Percentiles rank a stretch among this genome's conserved stretches.
phyloP scores from a whole-genome alignment of 2,329 filamentous ascomycete genomes.

The Xylariaceae sp. region DNA sequence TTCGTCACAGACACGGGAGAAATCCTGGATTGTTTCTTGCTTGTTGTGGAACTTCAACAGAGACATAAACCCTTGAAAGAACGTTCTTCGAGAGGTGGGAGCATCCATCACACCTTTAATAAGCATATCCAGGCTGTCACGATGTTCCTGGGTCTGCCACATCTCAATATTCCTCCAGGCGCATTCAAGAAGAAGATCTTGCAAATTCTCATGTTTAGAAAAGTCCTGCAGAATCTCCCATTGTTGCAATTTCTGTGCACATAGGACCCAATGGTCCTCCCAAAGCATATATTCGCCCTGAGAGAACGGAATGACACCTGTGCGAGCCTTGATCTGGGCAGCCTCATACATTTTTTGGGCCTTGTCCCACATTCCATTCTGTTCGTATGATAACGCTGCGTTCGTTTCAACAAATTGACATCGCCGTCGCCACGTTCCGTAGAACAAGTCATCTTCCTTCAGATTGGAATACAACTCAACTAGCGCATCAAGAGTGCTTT shows the following conservation, averaged over 20 bases:
- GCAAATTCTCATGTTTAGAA: constrained; percentile 97
- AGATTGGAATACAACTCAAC: constrained; percentile 86
- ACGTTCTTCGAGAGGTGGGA: constrained; percentile 85
- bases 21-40: constrained; percentile 73
- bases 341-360: constrained; percentile 95
- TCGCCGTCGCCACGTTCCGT: constrained; percentile 90
- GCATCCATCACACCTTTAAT: constrained; percentile 98
- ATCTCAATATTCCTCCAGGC: constrained; percentile 94
- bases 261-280: constrained; percentile 99
- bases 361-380: constrained; percentile 99
- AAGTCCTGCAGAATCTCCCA: constrained; percentile 98
- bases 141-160: constrained; percentile 81
- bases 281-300: constrained; percentile 97
- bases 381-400: constrained; percentile 93
- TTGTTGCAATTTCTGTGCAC: constrained; percentile 95
- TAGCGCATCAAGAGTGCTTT: constrained; percentile 95
- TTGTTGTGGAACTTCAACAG: constrained; percentile 91
- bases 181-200: constrained; percentile 90
- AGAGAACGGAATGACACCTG: constrained; percentile 92
- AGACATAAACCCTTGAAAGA: constrained; percentile 98
- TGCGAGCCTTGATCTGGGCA: constrained; percentile 94
- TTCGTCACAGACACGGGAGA: constrained; percentile 88
- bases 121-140: constrained; percentile 84
- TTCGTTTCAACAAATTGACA: constrained; percentile 98
- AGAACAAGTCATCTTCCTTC: constrained; percentile 95